Base-by-base conservation (phyloP, 2,329 filamentous ascomycete species). In the Pyrenochaeta sp. region DNA sequence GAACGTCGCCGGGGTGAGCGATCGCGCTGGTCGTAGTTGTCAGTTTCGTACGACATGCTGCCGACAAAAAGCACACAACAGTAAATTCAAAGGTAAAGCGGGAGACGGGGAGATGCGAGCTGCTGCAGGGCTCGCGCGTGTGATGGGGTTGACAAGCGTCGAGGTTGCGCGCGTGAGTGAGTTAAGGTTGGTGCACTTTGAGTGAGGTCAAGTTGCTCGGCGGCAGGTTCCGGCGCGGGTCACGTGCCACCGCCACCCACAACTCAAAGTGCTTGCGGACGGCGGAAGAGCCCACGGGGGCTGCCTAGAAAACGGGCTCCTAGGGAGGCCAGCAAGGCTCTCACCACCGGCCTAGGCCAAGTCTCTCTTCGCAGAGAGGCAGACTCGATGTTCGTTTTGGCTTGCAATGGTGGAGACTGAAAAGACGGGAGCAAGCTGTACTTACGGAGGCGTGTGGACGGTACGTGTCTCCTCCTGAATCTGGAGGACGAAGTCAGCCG, bases 1-100 rank as follows among this genome's bases (percentile, higher is more conserved):
- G 79, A 81, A 61, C 79, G 79, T 80, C 90, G 88, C 77, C 90
- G 89, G 75, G 90, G 89, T 69, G 90, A 92, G 78, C 90, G 88
- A 80, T 76, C 72, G 69, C 72, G 73, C 72, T 76, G 73, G 19
- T 76, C 73, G 62, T 76, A 76, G 22, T 59, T 65, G 66, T 77
- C 72, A 76, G 74, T 62, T 66, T 76, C 74, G 69, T 75, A 76
- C 58, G 71, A 76, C 75, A 77, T 77, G 50, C 45, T 61, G 50
- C 54, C 64, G 60, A 45, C 52, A 50, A 58, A 44, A 36, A 37
- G 48, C 47, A 52, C 45, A 54, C 45, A 62, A 54, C 58, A 46
- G 58, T 19, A 55, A 56, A 60, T 48, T 52, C 56, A 46, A 54
- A 48, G 42, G 52, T 39, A 46, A 59, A 52, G 36, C 50, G 42